phyloP scores from a whole-genome alignment of 2,329 filamentous ascomycete species.

The Rhexocercosporidium sp. region DNA sequence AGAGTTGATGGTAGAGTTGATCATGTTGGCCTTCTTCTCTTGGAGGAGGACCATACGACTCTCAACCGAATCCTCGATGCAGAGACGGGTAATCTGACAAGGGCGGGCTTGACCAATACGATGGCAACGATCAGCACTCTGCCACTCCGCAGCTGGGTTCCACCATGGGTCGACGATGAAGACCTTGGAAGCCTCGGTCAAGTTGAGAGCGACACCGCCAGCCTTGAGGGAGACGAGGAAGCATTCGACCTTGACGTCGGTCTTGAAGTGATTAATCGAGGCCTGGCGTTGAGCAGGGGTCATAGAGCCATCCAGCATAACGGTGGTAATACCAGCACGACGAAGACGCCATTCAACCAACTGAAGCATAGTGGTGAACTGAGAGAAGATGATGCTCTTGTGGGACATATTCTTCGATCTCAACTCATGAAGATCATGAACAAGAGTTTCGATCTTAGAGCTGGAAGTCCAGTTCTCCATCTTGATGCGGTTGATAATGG shows the following conservation, averaged over 20 bases:
- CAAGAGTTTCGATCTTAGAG: slow-evolving; percentile 95
- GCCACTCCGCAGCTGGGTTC: slow-evolving; percentile 99
- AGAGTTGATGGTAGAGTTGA: slow-evolving; percentile 93
- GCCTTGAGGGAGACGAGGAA: slow-evolving; percentile 97
- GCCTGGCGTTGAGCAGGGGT: slow-evolving; percentile 90
- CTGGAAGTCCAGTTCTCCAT: slow-evolving; percentile 99
- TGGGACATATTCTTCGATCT: slow-evolving; percentile 91
- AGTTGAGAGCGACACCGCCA: slow-evolving; percentile 91
- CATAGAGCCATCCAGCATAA: slow-evolving; percentile 98
- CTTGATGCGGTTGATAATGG: slow-evolving; percentile 97
- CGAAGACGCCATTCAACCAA: slow-evolving; percentile 96
- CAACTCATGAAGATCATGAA: slow-evolving; percentile 91
- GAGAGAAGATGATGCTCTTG: slow-evolving; percentile 97
- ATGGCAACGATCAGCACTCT: slow-evolving; percentile 91
- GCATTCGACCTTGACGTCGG: slow-evolving; percentile 89
- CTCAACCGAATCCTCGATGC: slow-evolving; percentile 97
- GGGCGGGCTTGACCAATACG: slow-evolving; percentile 94
- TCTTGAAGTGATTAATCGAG: slow-evolving; percentile 97
- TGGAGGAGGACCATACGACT: slow-evolving; percentile 94
- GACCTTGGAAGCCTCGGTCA: slow-evolving; percentile 92
- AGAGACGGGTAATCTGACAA: slow-evolving; percentile 91
- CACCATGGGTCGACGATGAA: slow-evolving; percentile 99
- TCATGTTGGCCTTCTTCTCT: slow-evolving; percentile 99
- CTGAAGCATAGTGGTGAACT: slow-evolving; percentile 97
- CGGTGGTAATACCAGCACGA: slow-evolving; percentile 95